Percentiles rank a stretch among this genome's conserved stretches.
Conservation (phyloP, 208 protist species). For the Leishmania arabica region DNA sequence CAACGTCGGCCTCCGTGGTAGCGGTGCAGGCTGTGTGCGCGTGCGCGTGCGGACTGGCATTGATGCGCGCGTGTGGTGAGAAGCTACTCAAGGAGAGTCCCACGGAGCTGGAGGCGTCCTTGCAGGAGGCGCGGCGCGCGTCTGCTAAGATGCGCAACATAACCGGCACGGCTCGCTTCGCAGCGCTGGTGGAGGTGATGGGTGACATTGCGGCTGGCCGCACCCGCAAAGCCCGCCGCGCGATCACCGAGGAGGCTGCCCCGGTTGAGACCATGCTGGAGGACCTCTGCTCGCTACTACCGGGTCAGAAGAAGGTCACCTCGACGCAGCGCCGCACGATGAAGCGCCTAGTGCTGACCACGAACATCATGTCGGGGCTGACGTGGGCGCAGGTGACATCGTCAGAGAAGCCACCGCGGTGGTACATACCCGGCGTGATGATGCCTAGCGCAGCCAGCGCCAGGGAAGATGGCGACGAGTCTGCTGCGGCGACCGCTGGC, state of each 20-base stretch:
- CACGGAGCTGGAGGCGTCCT: conserved; percentile 50
- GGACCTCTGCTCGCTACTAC: conserved; percentile 57
- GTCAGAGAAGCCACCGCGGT: conserved; percentile 62
- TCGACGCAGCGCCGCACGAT: conserved; percentile 46
- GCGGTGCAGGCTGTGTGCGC: conserved; percentile 41
- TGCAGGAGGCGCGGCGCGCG: conserved; percentile 45
- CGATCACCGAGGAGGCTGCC: conserved; percentile 41
- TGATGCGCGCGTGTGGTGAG: conserved; percentile 80
- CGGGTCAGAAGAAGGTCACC: conserved; percentile 22
- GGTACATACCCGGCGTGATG: conserved; percentile 62
- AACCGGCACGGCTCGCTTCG: conserved; percentile 46
- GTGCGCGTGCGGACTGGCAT: conserved; percentile 53
- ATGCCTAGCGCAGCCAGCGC: not conserved
- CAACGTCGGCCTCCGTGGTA: conserved; percentile 5
- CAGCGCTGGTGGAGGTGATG: conserved; percentile 70
- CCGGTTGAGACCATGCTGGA: conserved; percentile 61
- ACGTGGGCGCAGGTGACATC: conserved; percentile 45
- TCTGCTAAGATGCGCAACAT: conserved; percentile 28
- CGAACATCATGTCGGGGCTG: conserved; percentile 53
- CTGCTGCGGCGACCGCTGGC: not conserved
- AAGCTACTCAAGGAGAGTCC: conserved; percentile 83
- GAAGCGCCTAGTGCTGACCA: conserved; percentile 64
- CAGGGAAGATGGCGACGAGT: not conserved
- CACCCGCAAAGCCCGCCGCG: conserved; percentile 50
- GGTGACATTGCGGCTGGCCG: conserved; percentile 57